A percentile compares a stretch with the other conserved stretches of the same genome.
Conservation (phyloP, 164 flowering plant species). For the Stephania cephalantha region DNA sequence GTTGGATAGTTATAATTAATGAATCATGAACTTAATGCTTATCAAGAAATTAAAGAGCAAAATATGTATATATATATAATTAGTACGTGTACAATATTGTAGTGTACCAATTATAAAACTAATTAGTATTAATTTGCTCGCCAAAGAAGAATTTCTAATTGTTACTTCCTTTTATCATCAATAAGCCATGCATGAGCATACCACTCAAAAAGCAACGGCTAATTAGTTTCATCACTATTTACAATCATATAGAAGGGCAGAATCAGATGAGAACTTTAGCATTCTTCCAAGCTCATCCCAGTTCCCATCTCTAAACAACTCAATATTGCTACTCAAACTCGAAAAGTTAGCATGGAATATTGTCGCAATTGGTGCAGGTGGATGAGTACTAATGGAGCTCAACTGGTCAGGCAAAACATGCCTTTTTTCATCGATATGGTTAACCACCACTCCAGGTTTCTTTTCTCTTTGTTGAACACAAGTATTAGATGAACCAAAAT, state of each 20-base stretch:
- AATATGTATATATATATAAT: no score
- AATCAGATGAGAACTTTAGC: constrained; percentile 29
- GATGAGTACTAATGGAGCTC: constrained; percentile 13
- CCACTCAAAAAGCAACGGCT: no score
- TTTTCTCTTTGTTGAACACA: constrained; percentile 13
- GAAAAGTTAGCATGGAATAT: constrained; percentile 14
- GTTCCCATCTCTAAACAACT: constrained; percentile 17
- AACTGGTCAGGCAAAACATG: constrained; percentile 11
- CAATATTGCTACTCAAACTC: not conserved
- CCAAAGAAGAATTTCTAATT: no score
- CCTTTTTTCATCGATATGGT: constrained; percentile 15
- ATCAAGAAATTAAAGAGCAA: no score
- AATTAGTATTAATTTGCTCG: no score
- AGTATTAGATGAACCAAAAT: constrained; percentile 11
- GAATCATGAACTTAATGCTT: no score
- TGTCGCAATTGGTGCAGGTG: constrained; percentile 10
- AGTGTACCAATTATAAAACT: no score
- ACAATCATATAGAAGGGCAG: constrained; percentile 12
- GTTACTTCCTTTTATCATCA: no score
- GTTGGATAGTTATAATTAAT: no score
- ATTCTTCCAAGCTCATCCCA: constrained; percentile 57
- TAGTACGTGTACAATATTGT: no score
- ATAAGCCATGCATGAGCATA: no score
- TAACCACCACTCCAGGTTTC: constrained; percentile 12
- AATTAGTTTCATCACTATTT: not conserved